Evolutionary conservation across 1,139 yeast genomes (phyloP).

Genomic region (Debaryomyces singareniensis): DNA sequence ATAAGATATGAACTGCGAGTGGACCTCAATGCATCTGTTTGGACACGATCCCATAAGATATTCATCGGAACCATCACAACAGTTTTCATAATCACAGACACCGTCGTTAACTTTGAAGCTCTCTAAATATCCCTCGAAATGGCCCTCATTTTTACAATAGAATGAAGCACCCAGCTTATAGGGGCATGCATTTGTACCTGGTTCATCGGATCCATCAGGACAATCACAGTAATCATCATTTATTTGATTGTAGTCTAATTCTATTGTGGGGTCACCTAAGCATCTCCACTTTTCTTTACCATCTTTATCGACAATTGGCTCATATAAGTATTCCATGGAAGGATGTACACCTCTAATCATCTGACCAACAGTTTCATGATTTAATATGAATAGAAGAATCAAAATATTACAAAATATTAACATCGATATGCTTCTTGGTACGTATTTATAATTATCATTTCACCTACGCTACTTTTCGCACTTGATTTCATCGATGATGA

Average conservation of each 20-base stretch:
- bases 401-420: no score
- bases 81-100: slow-evolving; percentile 78
- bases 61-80: slow-evolving; percentile 98
- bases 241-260: slow-evolving; percentile 53
- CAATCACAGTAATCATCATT: slow-evolving; percentile 94
- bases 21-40: slow-evolving; percentile 49
- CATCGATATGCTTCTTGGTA: no score
- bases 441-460: no score
- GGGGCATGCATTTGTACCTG: slow-evolving; percentile 86
- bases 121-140: slow-evolving; percentile 49
- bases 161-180: slow-evolving; percentile 38
- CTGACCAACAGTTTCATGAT: no score
- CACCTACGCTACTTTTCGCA: no score
- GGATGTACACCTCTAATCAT: no score
- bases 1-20: slow-evolving; percentile 22
- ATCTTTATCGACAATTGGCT: slow-evolving; percentile 35
- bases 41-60: slow-evolving; percentile 41
- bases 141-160: slow-evolving; percentile 77
- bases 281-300: slow-evolving; percentile 56
- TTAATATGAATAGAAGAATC: no score
- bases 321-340: slow-evolving; percentile 41
- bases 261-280: slow-evolving; percentile 56
- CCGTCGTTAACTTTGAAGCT: slow-evolving; percentile 78
- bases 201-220: slow-evolving; percentile 97
- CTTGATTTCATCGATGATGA: no score